These are phyloP conservation scores for Aspergillus saccharolyticus DNA, from an alignment of 495 filamentous ascomycete species.

Conservation along the genomic window DNA sequence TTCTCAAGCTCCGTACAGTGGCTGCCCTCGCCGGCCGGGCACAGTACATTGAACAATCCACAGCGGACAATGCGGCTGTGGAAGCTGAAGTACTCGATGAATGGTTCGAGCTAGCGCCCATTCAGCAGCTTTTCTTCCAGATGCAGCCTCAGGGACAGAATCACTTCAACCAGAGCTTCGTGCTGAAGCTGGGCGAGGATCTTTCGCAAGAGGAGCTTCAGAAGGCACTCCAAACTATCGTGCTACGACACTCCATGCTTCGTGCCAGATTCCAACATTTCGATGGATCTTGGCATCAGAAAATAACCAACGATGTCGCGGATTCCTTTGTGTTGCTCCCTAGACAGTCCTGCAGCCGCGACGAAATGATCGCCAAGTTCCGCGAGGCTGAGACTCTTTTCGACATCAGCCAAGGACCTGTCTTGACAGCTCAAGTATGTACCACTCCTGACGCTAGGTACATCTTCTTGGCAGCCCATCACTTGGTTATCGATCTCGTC, in stretches of 20 bases:
- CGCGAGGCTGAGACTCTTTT: slow-evolving; percentile 1
- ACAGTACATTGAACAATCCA: background rate
- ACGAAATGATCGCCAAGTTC: background rate
- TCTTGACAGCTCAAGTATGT: too few relatives aligned
- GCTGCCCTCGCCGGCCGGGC: background rate
- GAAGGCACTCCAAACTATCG: slow-evolving; percentile 45
- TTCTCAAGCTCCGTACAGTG: background rate
- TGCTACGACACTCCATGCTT: slow-evolving; percentile 60
- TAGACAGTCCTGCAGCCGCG: too few relatives aligned
- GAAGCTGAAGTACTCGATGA: slow-evolving; percentile 15
- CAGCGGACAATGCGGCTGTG: background rate
- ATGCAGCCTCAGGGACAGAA: slow-evolving; percentile 32
- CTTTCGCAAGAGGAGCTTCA: slow-evolving; percentile 19
- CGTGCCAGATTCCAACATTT: slow-evolving; percentile 46
- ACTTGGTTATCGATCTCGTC: slow-evolving; percentile 51
- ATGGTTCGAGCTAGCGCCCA: slow-evolving; percentile 21
- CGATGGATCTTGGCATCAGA: background rate
- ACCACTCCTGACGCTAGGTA: slow-evolving; percentile 8
- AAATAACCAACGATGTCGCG: background rate
- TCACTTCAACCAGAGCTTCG: slow-evolving; percentile 60
- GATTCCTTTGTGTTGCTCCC: too few relatives aligned
- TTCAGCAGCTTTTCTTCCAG: slow-evolving; percentile 21
- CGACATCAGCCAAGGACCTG: too few relatives aligned
- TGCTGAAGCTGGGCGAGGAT: slow-evolving; percentile 26
- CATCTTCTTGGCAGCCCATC: slow-evolving; percentile 48